Evolutionary conservation across 164 flowering plant species (phyloP).

Genomic region (Magnolia sinica): DNA sequence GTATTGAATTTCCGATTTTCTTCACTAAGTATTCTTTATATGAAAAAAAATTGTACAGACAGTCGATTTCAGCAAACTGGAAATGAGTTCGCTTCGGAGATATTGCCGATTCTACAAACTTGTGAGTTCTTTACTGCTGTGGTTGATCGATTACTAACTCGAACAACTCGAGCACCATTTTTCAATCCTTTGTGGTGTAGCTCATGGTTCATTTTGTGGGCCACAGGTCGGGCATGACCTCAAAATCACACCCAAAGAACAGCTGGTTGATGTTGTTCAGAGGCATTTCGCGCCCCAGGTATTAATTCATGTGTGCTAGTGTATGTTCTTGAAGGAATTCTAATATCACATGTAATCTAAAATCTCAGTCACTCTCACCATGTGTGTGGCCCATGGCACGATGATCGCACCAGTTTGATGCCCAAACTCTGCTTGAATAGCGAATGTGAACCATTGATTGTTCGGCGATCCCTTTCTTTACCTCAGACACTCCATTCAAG

Average conservation of each 20-base stretch:
- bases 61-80: not conserved
- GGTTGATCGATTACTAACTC: not conserved
- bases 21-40: not conserved
- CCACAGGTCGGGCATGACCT: not conserved
- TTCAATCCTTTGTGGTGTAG: not conserved
- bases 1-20: no score
- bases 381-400: no score
- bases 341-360: no score
- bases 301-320: not conserved
- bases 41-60: not conserved
- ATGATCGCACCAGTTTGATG: no score
- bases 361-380: no score
- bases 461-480: no score
- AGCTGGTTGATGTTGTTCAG: conserved; percentile 77
- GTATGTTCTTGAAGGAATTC: no score
- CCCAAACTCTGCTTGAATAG: no score
- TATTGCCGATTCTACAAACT: not conserved
- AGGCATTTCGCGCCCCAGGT: conserved; percentile 98
- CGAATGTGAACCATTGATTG: no score
- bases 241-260: conserved; percentile 73
- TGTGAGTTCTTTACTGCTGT: not conserved
- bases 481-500: no score
- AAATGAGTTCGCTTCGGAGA: not conserved
- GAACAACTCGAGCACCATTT: not conserved
- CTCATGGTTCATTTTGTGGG: not conserved